Conservation (phyloP, 2,329 filamentous ascomycete genomes). For the Cladosporium colombiae region DNA sequence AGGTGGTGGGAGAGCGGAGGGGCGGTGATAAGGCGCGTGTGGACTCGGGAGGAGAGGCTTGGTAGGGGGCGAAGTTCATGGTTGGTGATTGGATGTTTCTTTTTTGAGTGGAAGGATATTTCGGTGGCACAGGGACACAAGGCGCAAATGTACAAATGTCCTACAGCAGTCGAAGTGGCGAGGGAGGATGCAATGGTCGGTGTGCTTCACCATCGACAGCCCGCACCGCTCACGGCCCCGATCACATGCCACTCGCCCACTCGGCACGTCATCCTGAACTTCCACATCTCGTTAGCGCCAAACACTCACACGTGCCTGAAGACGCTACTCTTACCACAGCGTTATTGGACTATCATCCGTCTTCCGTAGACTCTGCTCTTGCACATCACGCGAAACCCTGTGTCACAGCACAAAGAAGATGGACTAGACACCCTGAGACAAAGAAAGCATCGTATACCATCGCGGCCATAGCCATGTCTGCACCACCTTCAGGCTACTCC, state of each 20-base stretch:
- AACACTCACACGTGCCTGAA: slow-evolving; percentile 9
- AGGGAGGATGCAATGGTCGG: neutral
- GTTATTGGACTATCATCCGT: neutral
- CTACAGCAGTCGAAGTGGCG: neutral
- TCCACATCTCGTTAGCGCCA: slow-evolving; percentile 1
- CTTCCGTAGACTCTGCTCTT: neutral
- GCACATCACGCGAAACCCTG: neutral
- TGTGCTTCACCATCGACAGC: neutral
- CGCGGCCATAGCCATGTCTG: neutral
- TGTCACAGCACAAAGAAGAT: neutral
- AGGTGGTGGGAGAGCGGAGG: slow-evolving; percentile 59
- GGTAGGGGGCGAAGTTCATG: slow-evolving; percentile 91
- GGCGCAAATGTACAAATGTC: neutral
- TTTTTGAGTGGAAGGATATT: neutral
- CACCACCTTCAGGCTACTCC: neutral
- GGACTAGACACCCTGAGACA: neutral
- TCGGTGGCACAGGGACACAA: neutral
- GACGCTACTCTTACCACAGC: neutral
- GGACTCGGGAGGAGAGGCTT: slow-evolving; percentile 85
- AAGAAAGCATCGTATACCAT: neutral
- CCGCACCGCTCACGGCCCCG: neutral
- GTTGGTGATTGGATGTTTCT: neutral
- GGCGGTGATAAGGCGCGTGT: slow-evolving; percentile 72
- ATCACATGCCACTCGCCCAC: slow-evolving; percentile 1
- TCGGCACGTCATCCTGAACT: slow-evolving; percentile 3